phyloP scores from a whole-genome alignment of 768 basidiomycete species.

The Rubroboletus pulcherrimus region DNA sequence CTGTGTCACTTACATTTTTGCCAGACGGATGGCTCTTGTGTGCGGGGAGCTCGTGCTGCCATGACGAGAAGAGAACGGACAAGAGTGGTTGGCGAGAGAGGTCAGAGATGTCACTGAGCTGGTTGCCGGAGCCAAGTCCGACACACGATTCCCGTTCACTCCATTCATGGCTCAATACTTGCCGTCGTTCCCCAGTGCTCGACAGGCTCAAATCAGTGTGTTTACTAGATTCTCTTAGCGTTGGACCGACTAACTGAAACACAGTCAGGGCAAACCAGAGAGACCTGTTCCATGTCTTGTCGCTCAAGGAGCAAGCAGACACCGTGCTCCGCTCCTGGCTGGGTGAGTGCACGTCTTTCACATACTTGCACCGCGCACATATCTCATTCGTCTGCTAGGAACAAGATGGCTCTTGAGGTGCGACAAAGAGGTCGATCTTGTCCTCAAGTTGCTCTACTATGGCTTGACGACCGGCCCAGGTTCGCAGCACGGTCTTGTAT shows the following conservation, averaged over 20 bases:
- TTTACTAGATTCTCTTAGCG: conserved; percentile 7
- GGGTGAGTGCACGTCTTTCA: conserved; percentile 42
- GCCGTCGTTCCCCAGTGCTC: conserved; percentile 65
- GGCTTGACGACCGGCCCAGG: conserved; percentile 74
- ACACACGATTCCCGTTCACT: neutral
- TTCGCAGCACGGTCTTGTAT: conserved; percentile 28
- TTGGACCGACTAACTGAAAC: conserved; percentile 8
- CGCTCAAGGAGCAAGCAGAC: conserved; percentile 72
- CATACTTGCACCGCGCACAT: neutral
- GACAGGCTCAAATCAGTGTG: conserved; percentile 86
- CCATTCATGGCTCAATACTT: conserved; percentile 20
- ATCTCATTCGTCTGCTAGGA: conserved; percentile 42
- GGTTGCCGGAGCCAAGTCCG: conserved; percentile 5
- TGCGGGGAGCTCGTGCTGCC: conserved; percentile 34
- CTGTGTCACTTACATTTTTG: conserved; percentile 58
- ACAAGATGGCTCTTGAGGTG: conserved; percentile 76
- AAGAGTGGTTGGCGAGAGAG: neutral
- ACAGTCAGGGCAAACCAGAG: conserved; percentile 83
- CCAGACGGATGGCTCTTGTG: conserved; percentile 62
- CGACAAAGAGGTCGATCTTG: conserved; percentile 75
- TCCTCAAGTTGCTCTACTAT: conserved; percentile 67
- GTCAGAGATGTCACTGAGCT: neutral
- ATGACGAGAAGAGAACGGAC: conserved; percentile 12
- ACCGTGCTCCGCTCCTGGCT: conserved; percentile 72
- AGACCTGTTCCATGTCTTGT: conserved; percentile 73